Evolutionary conservation across 495 filamentous ascomycete genomes (phyloP), one percentile per base, ranked within the genome.

Genomic region (Bombardia bombarda): DNA sequence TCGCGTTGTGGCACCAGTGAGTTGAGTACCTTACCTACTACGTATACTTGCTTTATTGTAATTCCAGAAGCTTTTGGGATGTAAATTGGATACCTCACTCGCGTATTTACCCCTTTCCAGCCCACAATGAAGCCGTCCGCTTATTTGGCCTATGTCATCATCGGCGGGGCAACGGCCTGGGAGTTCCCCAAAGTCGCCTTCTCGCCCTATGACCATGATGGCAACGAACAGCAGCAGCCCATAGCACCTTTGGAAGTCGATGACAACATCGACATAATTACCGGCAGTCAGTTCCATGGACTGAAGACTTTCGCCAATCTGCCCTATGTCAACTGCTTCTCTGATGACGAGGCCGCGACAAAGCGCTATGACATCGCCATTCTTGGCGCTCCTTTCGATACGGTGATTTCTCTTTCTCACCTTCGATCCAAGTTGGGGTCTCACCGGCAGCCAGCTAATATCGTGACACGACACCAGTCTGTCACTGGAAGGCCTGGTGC

Each of bases 311-410:
- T 89, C 54, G 87, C 82, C 23, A 77, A 84, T 44, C 64, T 92
- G 7, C 76, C 81, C 1, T 90, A 90, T 63, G 79, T 75, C 42
- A 86, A 87, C 25, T 93, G 87, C 53, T 69, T 93, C 7, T 86
- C 75, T 30, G 75, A 87, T 28, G 69, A 75, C 16, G 56, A 55
- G 2, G 79, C 71, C 26, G 70, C 80, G 12, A 20, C 28, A 18
- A 34, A 42, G 40, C 78, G 69, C 7, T 92, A 80, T 53, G 87
- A 93, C 46, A 90, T 92, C 61, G 87, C 86, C 20, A 85, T 93
- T 58, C 55, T 93, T 21, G 86, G 85, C 20, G 73, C 73, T 7
- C 73, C 73, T 7, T 74, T 74, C 43, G 73, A 77, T 40, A 77
- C 72, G 26, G 25, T 30, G 25, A 38, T 6, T 7, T 12, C 6